Percentiles rank a stretch among this genome's conserved stretches.
Evolutionary conservation across 306 rosid genomes (phyloP).

Genomic region (Leucaena leucocephala): DNA sequence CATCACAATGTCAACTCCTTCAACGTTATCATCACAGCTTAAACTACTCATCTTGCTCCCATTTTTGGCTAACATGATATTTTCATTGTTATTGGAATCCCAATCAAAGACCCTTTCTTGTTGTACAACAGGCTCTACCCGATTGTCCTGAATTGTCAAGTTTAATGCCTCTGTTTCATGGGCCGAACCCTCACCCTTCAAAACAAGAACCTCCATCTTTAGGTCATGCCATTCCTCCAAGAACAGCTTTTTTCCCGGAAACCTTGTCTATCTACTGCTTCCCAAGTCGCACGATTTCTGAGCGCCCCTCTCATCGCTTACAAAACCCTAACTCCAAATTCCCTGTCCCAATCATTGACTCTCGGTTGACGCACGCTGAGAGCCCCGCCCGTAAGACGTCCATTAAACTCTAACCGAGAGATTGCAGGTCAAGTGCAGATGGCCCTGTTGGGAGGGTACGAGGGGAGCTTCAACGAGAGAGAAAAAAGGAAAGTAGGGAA

Average conservation of each 20-base stretch:
- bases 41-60: background rate
- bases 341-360: conserved; percentile 14
- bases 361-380: conserved; percentile 1
- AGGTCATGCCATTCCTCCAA: conserved; percentile 26
- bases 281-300: conserved; percentile 40
- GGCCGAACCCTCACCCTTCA: conserved; percentile 34
- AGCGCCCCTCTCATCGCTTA: conserved; percentile 49
- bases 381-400: conserved; percentile 8
- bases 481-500: background rate
- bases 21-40: background rate
- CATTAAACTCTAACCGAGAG: conserved; percentile 5
- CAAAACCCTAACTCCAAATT: conserved; percentile 30
- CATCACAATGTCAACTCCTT: conserved; percentile 14
- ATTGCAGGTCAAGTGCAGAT: background rate
- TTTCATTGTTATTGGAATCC: conserved; percentile 17
- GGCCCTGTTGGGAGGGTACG: background rate
- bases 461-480: background rate
- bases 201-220: conserved; percentile 23
- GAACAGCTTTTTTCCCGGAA: background rate
- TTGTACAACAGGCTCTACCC: background rate
- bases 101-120: conserved; percentile 35
- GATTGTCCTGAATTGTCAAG: conserved; percentile 29
- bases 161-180: conserved; percentile 20
- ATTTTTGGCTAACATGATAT: conserved; percentile 36
- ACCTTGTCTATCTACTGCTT: conserved; percentile 29